phyloP scores from a whole-genome alignment of 495 filamentous ascomycete species.

The Pyronema domesticum region DNA sequence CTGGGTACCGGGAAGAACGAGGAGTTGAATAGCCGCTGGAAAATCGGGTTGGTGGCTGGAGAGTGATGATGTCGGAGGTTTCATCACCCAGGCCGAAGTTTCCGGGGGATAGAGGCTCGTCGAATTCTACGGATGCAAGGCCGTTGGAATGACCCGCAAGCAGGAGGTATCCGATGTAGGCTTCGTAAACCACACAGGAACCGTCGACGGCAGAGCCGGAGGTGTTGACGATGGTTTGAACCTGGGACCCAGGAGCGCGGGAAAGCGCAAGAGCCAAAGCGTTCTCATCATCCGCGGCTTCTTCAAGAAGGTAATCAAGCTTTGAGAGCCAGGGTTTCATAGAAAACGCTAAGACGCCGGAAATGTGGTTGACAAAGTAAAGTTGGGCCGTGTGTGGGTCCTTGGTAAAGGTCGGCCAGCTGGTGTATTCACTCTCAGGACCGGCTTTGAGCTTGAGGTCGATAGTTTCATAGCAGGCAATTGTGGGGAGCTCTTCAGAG shows the following conservation, averaged over 20 bases:
- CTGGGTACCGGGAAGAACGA: not conserved
- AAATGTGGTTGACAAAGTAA: constrained; percentile 20
- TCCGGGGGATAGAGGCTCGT: constrained; percentile 10
- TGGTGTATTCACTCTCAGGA: constrained; percentile 2
- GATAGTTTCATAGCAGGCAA: constrained; percentile 21
- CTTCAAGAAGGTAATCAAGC: constrained; percentile 12
- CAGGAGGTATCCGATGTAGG: constrained; percentile 22
- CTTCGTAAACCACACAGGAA: constrained; percentile 19
- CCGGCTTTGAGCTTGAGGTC: constrained; percentile 7
- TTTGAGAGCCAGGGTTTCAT: constrained; percentile 22
- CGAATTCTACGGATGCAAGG: constrained; percentile 17
- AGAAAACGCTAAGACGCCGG: constrained; percentile 17
- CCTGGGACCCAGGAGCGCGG: constrained; percentile 7
- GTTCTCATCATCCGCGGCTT: constrained; percentile 14
- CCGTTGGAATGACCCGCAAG: constrained; percentile 11
- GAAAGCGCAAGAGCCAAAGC: constrained; percentile 10
- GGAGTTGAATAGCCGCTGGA: not conserved
- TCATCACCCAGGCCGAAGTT: not conserved
- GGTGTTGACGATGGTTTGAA: constrained; percentile 12
- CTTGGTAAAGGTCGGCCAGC: constrained; percentile 20
- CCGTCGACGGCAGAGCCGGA: constrained; percentile 7
- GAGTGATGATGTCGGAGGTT: not conserved
- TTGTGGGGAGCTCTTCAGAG: constrained; percentile 11
- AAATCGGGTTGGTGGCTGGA: not conserved
- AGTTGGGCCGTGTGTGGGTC: constrained; percentile 16